A percentile compares a stretch with the other conserved stretches of the same genome.
These are phyloP conservation scores for Adansonia digitata DNA, from an alignment of 345 rosid species.

Conservation along the genomic window DNA sequence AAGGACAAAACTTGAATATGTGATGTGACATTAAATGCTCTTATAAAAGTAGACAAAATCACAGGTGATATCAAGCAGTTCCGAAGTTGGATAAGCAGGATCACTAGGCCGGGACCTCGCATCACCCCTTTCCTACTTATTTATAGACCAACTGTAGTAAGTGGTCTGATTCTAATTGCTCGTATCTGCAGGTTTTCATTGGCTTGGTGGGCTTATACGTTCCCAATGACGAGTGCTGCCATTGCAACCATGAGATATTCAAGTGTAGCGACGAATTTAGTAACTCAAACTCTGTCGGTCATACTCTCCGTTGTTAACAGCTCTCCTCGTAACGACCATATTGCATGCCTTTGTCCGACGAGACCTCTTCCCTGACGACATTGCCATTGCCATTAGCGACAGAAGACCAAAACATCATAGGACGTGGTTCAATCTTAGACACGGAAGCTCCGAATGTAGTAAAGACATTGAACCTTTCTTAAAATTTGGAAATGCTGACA, in stretches of 20 bases:
- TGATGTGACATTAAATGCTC: too few species aligned
- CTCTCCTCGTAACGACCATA: conserved; percentile 45
- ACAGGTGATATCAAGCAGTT: too few species aligned
- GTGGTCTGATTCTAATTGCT: neutral
- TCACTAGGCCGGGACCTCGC: too few species aligned
- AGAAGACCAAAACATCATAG: conserved; percentile 39
- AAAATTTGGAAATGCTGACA: conserved; percentile 27
- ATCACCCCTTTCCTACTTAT: neutral
- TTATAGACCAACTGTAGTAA: neutral
- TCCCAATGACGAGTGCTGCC: conserved; percentile 74
- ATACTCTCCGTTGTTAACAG: conserved; percentile 33
- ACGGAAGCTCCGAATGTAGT: conserved; percentile 35
- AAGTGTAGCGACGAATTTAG: conserved; percentile 37
- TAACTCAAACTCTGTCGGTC: conserved; percentile 39
- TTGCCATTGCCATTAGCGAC: conserved; percentile 63
- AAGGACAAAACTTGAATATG: too few species aligned
- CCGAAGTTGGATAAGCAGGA: too few species aligned
- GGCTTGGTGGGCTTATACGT: conserved; percentile 97
- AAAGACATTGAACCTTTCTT: conserved; percentile 43
- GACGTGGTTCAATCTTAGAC: conserved; percentile 47
- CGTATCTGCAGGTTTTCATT: conserved; percentile 55
- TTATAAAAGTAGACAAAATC: too few species aligned
- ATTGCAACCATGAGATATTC: conserved; percentile 64
- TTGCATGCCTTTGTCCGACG: conserved; percentile 45
- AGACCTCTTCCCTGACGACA: conserved; percentile 64